A percentile compares a stretch with the other conserved stretches of the same genome.
These are phyloP conservation scores for Quercus agrifolia DNA, from an alignment of 306 rosid species.

Conservation along the genomic window DNA sequence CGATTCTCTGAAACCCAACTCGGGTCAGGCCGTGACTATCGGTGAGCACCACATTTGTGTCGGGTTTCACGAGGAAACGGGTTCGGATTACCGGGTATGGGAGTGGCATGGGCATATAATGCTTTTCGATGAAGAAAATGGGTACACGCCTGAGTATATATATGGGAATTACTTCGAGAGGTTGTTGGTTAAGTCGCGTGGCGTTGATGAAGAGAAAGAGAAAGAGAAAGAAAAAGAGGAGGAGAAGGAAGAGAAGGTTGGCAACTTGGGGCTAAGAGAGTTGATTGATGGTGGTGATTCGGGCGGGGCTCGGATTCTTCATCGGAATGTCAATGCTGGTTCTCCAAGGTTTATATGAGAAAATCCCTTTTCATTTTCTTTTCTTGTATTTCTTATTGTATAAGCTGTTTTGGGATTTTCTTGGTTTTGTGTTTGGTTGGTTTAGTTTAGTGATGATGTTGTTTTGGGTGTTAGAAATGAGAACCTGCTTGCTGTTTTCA, in stretches of 20 bases:
- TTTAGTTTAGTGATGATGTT: not conserved
- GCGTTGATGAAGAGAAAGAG: not conserved
- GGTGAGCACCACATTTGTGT: conserved; percentile 83
- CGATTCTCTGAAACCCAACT: conserved; percentile 72
- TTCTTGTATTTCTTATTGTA: not conserved
- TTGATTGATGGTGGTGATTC: conserved; percentile 60
- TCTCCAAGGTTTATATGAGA: conserved; percentile 52
- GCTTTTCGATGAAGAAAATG: conserved; percentile 70
- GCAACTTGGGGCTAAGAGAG: conserved; percentile 65
- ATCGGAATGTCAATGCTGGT: conserved; percentile 68
- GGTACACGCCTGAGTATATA: conserved; percentile 81
- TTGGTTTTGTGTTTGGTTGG: not conserved
- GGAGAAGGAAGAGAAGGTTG: conserved; percentile 35
- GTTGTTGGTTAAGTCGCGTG: conserved; percentile 27
- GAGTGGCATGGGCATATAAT: conserved; percentile 99
- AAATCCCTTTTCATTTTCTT: not conserved
- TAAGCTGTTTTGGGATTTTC: not conserved
- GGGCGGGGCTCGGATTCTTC: conserved; percentile 66
- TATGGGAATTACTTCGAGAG: conserved; percentile 92
- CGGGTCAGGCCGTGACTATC: conserved; percentile 76
- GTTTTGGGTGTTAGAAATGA: not conserved
- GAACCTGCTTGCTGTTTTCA: not conserved
- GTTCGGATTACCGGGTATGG: conserved; percentile 82
- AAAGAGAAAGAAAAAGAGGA: conserved; percentile 22
- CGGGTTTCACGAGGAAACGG: conserved; percentile 72